A percentile compares a stretch with the other conserved stretches of the same genome.
phyloP scores from a whole-genome alignment of 75 land plant species.

The Pinus taeda region DNA sequence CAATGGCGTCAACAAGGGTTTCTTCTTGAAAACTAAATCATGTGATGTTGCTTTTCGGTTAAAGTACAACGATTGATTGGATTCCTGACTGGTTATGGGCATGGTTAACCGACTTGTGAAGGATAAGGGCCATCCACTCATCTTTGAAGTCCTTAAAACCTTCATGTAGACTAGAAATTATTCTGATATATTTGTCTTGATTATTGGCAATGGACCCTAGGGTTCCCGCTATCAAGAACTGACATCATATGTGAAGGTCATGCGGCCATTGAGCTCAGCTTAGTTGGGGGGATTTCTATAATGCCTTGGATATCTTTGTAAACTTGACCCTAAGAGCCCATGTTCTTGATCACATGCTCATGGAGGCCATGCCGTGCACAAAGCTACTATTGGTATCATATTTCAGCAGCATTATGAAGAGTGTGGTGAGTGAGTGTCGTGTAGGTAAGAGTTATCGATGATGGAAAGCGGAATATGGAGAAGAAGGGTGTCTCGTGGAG shows the following conservation, averaged over 20 bases:
- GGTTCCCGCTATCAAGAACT: conserved; percentile 34
- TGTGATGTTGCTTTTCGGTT: conserved; percentile 11
- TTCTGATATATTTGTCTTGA: conserved; percentile 38
- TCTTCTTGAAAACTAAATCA: conserved; percentile 21
- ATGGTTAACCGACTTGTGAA: conserved; percentile 28
- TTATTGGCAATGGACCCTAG: conserved; percentile 76
- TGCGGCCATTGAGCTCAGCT: conserved; percentile 26
- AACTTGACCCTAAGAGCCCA: conserved; percentile 47
- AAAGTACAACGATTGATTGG: conserved; percentile 4
- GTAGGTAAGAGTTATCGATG: conserved; percentile 20
- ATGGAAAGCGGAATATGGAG: conserved; percentile 16
- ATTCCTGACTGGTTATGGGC: conserved; percentile 16
- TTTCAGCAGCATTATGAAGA: conserved; percentile 38
- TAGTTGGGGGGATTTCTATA: conserved; percentile 42
- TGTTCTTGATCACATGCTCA: conserved; percentile 47
- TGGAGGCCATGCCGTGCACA: no score
- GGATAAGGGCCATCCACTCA: conserved; percentile 33
- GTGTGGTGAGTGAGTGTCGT: no score
- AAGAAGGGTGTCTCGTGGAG: no score
- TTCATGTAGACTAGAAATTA: neutral
- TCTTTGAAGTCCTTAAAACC: conserved; percentile 20
- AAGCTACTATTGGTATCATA: conserved; percentile 35
- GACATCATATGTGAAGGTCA: conserved; percentile 29
- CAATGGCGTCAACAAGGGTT: conserved; percentile 30
- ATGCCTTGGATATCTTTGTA: conserved; percentile 40